phyloP scores from a whole-genome alignment of 768 basidiomycete species.

The Collybia sordida region DNA sequence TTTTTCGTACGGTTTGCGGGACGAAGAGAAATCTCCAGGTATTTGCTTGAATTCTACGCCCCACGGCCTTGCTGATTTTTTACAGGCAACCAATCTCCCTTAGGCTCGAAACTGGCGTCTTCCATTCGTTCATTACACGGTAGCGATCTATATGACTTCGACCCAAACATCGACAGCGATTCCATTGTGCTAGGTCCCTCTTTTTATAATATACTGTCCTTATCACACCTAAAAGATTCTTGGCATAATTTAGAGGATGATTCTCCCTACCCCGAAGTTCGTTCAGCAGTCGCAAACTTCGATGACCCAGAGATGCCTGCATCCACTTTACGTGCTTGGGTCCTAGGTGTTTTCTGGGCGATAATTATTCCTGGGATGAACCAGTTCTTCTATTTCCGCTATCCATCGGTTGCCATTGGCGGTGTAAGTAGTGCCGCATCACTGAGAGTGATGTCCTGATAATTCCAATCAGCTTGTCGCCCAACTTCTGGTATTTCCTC shows the following conservation, averaged over 20 bases:
- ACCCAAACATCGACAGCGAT: constrained; percentile 34
- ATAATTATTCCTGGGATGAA: constrained; percentile 71
- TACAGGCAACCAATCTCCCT: constrained; percentile 18
- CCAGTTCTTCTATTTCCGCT: constrained; percentile 77
- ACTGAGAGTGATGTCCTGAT: neutral
- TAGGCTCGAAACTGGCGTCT: constrained; percentile 20
- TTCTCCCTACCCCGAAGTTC: constrained; percentile 84
- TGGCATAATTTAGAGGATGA: constrained; percentile 49
- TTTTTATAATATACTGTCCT: neutral
- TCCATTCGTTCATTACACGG: constrained; percentile 23
- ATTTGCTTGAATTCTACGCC: neutral
- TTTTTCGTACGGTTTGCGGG: constrained; percentile 20
- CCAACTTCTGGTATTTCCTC: constrained; percentile 66
- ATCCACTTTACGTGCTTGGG: constrained; percentile 59
- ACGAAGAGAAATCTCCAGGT: constrained; percentile 35
- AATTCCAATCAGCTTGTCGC: constrained; percentile 51
- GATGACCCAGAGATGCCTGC: constrained; percentile 68
- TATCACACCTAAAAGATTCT: constrained; percentile 1
- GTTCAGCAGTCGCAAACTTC: constrained; percentile 72
- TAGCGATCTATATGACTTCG: constrained; percentile 31
- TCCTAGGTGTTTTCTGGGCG: constrained; percentile 54
- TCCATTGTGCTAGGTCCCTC: constrained; percentile 17
- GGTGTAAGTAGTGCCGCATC: constrained; percentile 33
- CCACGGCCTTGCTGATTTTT: constrained; percentile 4
- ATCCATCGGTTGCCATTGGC: constrained; percentile 62